phyloP scores from a whole-genome alignment of 202 grass and related monocot genomes.

The Digitaria exilis region DNA sequence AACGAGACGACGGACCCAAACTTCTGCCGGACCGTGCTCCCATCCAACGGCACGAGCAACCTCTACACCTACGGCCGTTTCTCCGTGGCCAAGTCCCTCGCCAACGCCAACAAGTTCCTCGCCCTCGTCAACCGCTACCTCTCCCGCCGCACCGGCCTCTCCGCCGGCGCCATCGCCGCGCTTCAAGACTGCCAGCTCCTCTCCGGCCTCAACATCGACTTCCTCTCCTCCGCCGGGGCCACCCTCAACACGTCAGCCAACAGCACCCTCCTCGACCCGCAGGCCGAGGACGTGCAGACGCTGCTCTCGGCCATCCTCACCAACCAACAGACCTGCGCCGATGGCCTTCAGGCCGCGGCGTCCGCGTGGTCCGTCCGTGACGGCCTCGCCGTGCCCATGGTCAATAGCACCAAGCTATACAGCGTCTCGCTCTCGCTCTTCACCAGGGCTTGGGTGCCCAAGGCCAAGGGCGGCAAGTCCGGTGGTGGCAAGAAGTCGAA shows the following conservation, averaged over 20 bases:
- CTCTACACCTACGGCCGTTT: constrained; percentile 84
- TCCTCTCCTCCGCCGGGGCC: constrained; percentile 52
- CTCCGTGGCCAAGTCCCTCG: constrained; percentile 65
- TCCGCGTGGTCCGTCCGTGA: constrained; percentile 72
- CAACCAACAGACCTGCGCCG: constrained; percentile 93
- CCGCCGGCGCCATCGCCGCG: constrained; percentile 53
- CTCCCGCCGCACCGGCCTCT: constrained; percentile 44
- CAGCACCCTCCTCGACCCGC: constrained; percentile 67
- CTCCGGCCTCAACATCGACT: constrained; percentile 63
- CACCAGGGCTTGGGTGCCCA: constrained; percentile 73
- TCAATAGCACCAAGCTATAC: constrained; percentile 78
- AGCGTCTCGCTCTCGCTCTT: constrained; percentile 89
- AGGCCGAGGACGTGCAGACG: constrained; percentile 75
- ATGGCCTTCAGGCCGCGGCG: constrained; percentile 70
- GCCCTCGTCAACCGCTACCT: constrained; percentile 72
- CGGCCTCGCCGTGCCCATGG: constrained; percentile 64
- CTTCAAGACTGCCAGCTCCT: constrained; percentile 70
- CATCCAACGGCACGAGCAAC: constrained; percentile 58
- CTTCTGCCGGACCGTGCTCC: constrained; percentile 75
- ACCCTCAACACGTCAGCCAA: constrained; percentile 47
- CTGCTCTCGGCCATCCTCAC: constrained; percentile 84
- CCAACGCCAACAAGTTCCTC: constrained; percentile 75
- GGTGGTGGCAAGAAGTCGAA: constrained; percentile 10
- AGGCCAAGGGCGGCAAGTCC: not conserved
- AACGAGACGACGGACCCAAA: constrained; percentile 62